Evolutionary conservation across 1,284 basidiomycete species (phyloP).

Genomic region (Pseudozyma sp.): DNA sequence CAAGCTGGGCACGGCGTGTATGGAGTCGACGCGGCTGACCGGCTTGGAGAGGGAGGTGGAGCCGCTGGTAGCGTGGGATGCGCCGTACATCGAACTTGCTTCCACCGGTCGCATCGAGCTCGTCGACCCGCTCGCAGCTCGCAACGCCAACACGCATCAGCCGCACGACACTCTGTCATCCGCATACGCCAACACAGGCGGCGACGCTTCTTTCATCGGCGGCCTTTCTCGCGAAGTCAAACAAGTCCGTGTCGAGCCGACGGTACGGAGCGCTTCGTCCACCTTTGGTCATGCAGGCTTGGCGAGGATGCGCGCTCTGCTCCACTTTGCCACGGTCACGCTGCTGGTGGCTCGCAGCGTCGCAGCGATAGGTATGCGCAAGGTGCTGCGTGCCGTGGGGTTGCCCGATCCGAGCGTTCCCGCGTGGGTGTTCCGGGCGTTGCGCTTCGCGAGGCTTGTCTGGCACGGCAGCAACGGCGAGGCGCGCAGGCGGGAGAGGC

Average conservation of each 20-base stretch:
- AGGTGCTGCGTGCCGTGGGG: slow-evolving; percentile 14
- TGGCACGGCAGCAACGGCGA: slow-evolving; percentile 67
- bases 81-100: slow-evolving; percentile 61
- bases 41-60: slow-evolving; percentile 58
- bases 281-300: slow-evolving; percentile 24
- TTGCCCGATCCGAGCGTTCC: slow-evolving; percentile 41
- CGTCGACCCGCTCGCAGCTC: slow-evolving; percentile 14
- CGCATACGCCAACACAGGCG: not conserved
- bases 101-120: slow-evolving; percentile 34
- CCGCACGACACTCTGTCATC: not conserved
- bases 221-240: slow-evolving; percentile 50
- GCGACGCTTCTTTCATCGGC: not conserved
- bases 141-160: slow-evolving; percentile 3
- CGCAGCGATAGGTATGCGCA: slow-evolving; percentile 8
- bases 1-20: slow-evolving; percentile 64
- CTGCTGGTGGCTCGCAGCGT: slow-evolving; percentile 22
- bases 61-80: slow-evolving; percentile 41
- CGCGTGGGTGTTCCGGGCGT: slow-evolving; percentile 19
- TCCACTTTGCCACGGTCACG: slow-evolving; percentile 17
- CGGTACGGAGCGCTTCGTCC: slow-evolving; percentile 8
- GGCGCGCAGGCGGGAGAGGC: slow-evolving; percentile 28
- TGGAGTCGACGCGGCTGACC: slow-evolving; percentile 61
- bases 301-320: slow-evolving; percentile 19
- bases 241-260: slow-evolving; percentile 44
- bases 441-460: slow-evolving; percentile 53